Conservation (phyloP, 257 asterid genomes). For the Petrea volubilis region DNA sequence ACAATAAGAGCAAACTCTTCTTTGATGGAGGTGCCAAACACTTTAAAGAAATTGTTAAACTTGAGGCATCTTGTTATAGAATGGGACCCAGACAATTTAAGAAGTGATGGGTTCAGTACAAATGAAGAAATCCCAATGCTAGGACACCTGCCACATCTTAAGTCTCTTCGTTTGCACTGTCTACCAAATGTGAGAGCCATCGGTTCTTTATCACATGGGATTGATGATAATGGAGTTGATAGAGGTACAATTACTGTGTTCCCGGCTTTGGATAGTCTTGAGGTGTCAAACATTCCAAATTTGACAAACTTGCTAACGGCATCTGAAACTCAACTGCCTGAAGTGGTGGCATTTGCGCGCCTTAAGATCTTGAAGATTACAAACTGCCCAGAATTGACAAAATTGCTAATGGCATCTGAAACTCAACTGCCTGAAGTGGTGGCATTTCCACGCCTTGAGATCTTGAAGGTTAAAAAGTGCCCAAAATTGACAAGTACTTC, state of each 20-base stretch:
- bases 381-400: too few species aligned
- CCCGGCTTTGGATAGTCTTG: too few species aligned
- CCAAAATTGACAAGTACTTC: constrained; percentile 15
- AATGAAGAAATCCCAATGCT: not conserved
- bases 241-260: too few species aligned
- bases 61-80: constrained; percentile 26
- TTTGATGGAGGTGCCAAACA: constrained; percentile 1
- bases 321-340: too few species aligned
- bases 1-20: not conserved
- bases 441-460: too few species aligned
- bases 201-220: not conserved
- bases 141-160: constrained; percentile 23
- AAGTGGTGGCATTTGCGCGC: constrained; percentile 27
- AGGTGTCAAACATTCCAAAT: too few species aligned
- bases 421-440: too few species aligned
- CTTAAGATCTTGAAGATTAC: constrained; percentile 15
- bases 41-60: constrained; percentile 3
- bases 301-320: too few species aligned
- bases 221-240: not conserved
- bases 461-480: not conserved
- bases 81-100: too few species aligned
- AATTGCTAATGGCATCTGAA: too few species aligned
- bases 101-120: too few species aligned
- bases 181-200: not conserved
- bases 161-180: accelerated